Evolutionary conservation across 2,329 filamentous ascomycete species (phyloP), one percentile per base, ranked within the genome.

Genomic region (Leptographium radiaticola): DNA sequence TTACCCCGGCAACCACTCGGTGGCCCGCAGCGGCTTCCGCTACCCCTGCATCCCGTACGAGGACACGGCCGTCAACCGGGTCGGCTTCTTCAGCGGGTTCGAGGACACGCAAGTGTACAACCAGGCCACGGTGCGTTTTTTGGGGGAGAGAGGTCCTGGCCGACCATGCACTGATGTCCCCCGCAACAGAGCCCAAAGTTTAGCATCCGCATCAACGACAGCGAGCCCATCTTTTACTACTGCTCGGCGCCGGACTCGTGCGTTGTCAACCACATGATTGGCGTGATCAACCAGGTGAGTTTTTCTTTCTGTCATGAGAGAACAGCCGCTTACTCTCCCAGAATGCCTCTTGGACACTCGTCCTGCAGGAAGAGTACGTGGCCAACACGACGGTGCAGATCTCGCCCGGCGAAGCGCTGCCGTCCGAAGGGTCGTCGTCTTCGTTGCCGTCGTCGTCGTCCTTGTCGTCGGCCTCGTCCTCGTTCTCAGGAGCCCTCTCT

Each of bases 191-290:
- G 65, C 18, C 74, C 73, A 20, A 66, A 62, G 40, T 77, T 64
- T 55, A 61, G 63, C 44, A 59, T 76, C 30, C 59, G 58, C 20
- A 69, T 87, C 54, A 84, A 85, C 59, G 71, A 81, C 58, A 83
- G 80, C 0, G 66, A 76, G 25, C 83, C 84, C 0, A 75, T 82
- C 16, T 86, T 83, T 64, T 86, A 78, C 65, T 88, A 87, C 65
- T 88, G 83, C 58, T 79, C 81, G 0, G 84, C 84, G 0, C 75
- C 79, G 0, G 75, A 72, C 0, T 86, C 83, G 2, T 91, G 87
- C 62, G 72, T 74, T 4, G 65, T 69, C 3, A 75, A 83, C 45
- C 75, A 79, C 25, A 91, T 91, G 86, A 76, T 91, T 16, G 86
- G 86, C 4, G 84, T 79, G 1, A 83, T 91, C 59, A 91, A 90